Conservation (phyloP, 2,329 filamentous ascomycete species). For the Metarhizium anisopliae region DNA sequence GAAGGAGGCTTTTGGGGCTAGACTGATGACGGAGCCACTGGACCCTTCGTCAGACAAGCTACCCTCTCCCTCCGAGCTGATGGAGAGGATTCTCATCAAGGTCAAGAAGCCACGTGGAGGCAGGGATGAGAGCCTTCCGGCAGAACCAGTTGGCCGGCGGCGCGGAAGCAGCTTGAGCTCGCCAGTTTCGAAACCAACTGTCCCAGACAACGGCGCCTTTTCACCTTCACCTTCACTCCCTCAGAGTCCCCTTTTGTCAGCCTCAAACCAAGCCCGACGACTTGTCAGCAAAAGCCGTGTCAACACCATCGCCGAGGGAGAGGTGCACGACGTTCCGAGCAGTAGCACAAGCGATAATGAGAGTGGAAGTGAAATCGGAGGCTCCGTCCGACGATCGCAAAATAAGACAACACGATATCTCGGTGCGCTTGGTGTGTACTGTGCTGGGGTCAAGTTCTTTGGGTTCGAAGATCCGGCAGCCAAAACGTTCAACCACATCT, state of each 20-base stretch:
- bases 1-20: conserved; percentile 72
- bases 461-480: conserved; percentile 72
- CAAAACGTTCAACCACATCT: conserved; percentile 86
- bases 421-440: conserved; percentile 76
- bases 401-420: conserved; percentile 83
- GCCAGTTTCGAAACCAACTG: conserved; percentile 44
- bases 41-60: conserved; percentile 59
- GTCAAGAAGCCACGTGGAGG: conserved; percentile 64
- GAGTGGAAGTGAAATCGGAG: conserved; percentile 48
- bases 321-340: conserved; percentile 45
- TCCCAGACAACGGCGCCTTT: conserved; percentile 43
- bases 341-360: conserved; percentile 76
- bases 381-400: conserved; percentile 45
- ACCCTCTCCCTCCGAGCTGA: conserved; percentile 79
- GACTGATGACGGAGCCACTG: conserved; percentile 68
- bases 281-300: conserved; percentile 41
- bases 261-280: conserved; percentile 41
- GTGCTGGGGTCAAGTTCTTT: conserved; percentile 67
- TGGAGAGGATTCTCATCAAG: conserved; percentile 80
- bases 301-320: conserved; percentile 49
- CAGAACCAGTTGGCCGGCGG: conserved; percentile 34
- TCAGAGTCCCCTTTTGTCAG: conserved; percentile 44
- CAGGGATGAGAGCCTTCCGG: conserved; percentile 27
- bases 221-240: conserved; percentile 43
- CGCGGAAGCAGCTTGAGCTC: conserved; percentile 70